These are phyloP conservation scores for Graphilbum ipis-grandicollis DNA, from an alignment of 2,329 filamentous ascomycete species.

Conservation along the genomic window DNA sequence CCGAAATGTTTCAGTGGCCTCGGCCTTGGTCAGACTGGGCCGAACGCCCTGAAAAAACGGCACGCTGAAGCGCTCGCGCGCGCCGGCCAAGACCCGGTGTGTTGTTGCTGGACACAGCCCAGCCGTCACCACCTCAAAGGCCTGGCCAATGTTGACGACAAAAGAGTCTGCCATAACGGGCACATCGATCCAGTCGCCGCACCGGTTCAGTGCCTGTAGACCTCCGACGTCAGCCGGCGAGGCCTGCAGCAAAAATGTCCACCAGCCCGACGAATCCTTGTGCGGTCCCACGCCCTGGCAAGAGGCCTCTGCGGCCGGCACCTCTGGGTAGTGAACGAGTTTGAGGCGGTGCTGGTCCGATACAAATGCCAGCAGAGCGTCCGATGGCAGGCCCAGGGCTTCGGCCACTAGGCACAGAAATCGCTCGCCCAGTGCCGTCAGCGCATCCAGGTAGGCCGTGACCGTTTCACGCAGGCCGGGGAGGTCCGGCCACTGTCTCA, in stretches of 20 bases:
- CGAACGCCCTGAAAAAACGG: slow-evolving; percentile 33
- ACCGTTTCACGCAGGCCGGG: slow-evolving; percentile 18
- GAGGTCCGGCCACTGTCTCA: slow-evolving; percentile 1
- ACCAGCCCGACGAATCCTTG: slow-evolving; percentile 46
- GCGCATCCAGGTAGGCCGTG: slow-evolving; percentile 29
- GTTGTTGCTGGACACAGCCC: slow-evolving; percentile 36
- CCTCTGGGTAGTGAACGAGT: slow-evolving; percentile 32
- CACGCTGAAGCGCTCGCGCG: slow-evolving; percentile 23
- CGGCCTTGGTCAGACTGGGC: slow-evolving; percentile 23
- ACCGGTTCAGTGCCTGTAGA: slow-evolving; percentile 30
- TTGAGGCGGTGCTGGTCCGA: slow-evolving; percentile 42
- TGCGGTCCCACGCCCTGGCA: slow-evolving; percentile 43
- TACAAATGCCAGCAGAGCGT: slow-evolving; percentile 33
- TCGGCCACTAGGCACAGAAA: slow-evolving; percentile 40
- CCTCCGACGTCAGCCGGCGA: slow-evolving; percentile 30
- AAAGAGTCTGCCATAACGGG: slow-evolving; percentile 28
- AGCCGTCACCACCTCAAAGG: slow-evolving; percentile 37
- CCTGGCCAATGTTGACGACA: slow-evolving; percentile 41
- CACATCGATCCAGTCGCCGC: slow-evolving; percentile 31
- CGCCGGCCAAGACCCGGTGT: slow-evolving; percentile 19
- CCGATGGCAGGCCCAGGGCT: slow-evolving; percentile 29
- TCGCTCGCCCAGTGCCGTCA: slow-evolving; percentile 30
- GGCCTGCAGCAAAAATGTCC: slow-evolving; percentile 46
- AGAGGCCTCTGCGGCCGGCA: slow-evolving; percentile 3
- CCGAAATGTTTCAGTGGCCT: slow-evolving; percentile 21